Evolutionary conservation across 495 filamentous ascomycete species (phyloP).

Genomic region (Hamigera avellanea): DNA sequence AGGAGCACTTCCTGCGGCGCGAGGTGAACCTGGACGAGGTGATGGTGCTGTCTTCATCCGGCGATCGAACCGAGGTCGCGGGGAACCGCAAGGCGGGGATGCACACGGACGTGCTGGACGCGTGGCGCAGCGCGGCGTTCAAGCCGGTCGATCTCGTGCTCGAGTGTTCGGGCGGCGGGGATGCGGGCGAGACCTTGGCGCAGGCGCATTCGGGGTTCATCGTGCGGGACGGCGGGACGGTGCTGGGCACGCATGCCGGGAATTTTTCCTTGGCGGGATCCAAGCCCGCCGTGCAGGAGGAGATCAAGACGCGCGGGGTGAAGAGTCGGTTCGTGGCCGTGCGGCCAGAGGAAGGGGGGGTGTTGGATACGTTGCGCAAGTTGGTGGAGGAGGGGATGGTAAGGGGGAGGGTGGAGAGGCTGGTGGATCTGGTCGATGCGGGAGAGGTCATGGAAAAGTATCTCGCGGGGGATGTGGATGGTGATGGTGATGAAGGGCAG

Average conservation of each 20-base stretch:
- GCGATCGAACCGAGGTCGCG: slow-evolving; percentile 11
- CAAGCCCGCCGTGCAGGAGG: neutral
- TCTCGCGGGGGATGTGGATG: neutral
- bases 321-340: slow-evolving; percentile 26
- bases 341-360: slow-evolving; percentile 21
- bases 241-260: slow-evolving; percentile 27
- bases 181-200: slow-evolving; percentile 12
- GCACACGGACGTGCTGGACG: too few species aligned
- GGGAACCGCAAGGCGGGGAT: slow-evolving; percentile 4
- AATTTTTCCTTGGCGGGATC: neutral
- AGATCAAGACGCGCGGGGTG: slow-evolving; percentile 10
- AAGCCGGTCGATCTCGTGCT: slow-evolving; percentile 29
- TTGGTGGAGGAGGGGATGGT: slow-evolving; percentile 22
- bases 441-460: neutral
- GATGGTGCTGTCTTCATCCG: slow-evolving; percentile 16
- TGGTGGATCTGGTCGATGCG: slow-evolving; percentile 26
- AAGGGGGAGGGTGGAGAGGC: slow-evolving; percentile 19
- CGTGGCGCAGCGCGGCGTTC: too few species aligned
- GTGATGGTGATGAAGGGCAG: neutral
- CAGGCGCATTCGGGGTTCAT: slow-evolving; percentile 21
- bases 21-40: slow-evolving; percentile 22
- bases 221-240: slow-evolving; percentile 21
- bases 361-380: slow-evolving; percentile 19
- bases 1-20: slow-evolving; percentile 13
- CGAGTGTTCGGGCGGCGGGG: slow-evolving; percentile 18